These are phyloP conservation scores for Neopestalotiopsis rosae DNA, from an alignment of 2,329 filamentous ascomycete genomes.

Conservation along the genomic window DNA sequence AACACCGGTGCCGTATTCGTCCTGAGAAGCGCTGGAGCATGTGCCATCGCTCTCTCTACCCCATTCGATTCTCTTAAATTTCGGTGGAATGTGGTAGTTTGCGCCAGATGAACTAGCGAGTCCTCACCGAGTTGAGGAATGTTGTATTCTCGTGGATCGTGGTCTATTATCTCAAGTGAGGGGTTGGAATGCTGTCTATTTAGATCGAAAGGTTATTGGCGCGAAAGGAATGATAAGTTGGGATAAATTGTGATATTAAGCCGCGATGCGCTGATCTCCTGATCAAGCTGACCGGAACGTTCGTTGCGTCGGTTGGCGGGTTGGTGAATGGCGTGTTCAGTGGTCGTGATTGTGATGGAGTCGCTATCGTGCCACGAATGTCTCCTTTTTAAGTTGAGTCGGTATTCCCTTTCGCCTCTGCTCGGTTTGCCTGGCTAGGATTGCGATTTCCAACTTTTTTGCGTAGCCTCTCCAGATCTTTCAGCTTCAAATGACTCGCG, in stretches of 20 bases:
- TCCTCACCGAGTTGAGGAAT: background rate
- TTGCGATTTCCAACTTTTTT: background rate
- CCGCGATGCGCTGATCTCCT: background rate
- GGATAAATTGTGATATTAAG: background rate
- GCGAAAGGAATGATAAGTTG: background rate
- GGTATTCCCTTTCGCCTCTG: background rate
- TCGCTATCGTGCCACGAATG: slow-evolving; percentile 3
- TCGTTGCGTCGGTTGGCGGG: background rate
- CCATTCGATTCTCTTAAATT: slow-evolving; percentile 27
- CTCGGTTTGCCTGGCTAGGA: background rate
- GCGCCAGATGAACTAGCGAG: background rate
- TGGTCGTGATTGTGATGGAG: background rate
- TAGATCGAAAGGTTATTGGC: background rate
- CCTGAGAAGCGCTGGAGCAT: slow-evolving; percentile 62
- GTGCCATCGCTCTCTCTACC: slow-evolving; percentile 54
- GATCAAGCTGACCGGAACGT: background rate
- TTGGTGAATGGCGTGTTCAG: background rate
- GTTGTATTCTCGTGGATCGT: background rate
- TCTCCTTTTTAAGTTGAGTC: background rate
- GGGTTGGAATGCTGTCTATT: slow-evolving; percentile 8
- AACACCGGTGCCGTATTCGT: slow-evolving; percentile 64
- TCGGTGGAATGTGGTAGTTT: background rate
- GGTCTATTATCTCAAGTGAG: background rate
- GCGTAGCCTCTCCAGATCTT: background rate
- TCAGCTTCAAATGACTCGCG: background rate